phyloP scores from a whole-genome alignment of 768 basidiomycete genomes.

The Heimioporus sp. region DNA sequence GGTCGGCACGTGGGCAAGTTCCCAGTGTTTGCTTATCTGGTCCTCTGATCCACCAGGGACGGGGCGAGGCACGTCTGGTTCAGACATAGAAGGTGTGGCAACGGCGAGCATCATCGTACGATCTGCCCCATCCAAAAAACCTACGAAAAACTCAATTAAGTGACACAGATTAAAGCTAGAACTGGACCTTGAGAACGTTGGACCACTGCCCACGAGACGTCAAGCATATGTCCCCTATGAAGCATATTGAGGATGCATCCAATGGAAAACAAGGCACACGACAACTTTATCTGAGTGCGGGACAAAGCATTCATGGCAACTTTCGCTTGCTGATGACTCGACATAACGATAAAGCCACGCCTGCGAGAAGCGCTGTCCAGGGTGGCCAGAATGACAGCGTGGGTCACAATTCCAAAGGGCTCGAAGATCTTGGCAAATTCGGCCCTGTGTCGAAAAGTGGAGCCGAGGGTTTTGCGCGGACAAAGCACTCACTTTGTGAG shows the following conservation, averaged over 20 bases:
- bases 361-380: constrained; percentile 81
- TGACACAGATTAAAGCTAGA: not conserved
- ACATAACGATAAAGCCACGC: constrained; percentile 84
- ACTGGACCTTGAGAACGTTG: constrained; percentile 74
- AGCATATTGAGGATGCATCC: constrained; percentile 2
- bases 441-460: constrained; percentile 23
- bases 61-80: constrained; percentile 23
- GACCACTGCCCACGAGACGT: constrained; percentile 86
- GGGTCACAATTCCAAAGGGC: constrained; percentile 63
- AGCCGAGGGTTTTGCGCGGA: not conserved
- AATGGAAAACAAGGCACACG: not conserved
- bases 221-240: constrained; percentile 66
- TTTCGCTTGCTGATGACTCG: constrained; percentile 66
- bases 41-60: constrained; percentile 30
- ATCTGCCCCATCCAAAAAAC: constrained; percentile 81
- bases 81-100: constrained; percentile 36
- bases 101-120: constrained; percentile 61
- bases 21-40: constrained; percentile 31
- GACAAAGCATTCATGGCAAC: constrained; percentile 64
- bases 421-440: constrained; percentile 65
- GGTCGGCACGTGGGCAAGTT: constrained; percentile 41
- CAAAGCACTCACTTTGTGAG: constrained; percentile 59
- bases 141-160: constrained; percentile 34
- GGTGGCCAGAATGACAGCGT: constrained; percentile 81
- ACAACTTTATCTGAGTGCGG: constrained; percentile 68